Conservation (phyloP, 225 moss, liverwort and hornwort genomes). For the Physcomitrium patens region DNA sequence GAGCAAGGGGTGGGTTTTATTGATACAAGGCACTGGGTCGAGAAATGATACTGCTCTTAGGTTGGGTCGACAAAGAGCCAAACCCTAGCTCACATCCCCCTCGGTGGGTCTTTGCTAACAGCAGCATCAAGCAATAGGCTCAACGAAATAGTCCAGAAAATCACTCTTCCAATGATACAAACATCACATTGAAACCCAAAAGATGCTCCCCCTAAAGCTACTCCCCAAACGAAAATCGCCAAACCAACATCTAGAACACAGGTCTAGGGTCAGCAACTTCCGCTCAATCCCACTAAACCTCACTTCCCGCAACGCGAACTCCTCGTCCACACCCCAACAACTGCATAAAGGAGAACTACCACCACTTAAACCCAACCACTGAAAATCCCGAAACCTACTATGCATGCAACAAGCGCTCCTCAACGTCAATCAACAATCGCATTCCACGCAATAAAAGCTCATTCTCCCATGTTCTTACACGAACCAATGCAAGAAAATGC, state of each 20-base stretch:
- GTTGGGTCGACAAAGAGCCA: neutral
- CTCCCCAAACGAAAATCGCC: neutral
- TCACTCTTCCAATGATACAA: neutral
- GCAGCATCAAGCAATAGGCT: neutral
- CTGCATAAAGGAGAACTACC: neutral
- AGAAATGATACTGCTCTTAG: neutral
- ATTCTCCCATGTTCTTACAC: neutral
- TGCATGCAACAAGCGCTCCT: neutral
- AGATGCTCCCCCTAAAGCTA: neutral
- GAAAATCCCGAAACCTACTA: neutral
- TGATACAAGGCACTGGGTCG: no score
- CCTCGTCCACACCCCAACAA: slow-evolving; percentile 2
- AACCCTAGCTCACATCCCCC: neutral
- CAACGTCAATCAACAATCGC: neutral
- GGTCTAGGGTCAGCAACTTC: neutral
- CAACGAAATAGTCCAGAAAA: neutral
- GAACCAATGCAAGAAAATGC: neutral
- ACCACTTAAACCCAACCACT: neutral
- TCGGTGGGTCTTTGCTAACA: neutral
- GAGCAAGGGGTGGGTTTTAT: no score
- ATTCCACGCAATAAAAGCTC: neutral
- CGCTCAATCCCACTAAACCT: neutral
- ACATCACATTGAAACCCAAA: neutral
- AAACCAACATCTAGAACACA: neutral
- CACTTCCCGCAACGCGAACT: neutral